A percentile compares a stretch with the other conserved stretches of the same genome.
These are phyloP conservation scores for Pyrenochaeta sp. DNA, from an alignment of 2,329 filamentous ascomycete genomes.

Conservation along the genomic window DNA sequence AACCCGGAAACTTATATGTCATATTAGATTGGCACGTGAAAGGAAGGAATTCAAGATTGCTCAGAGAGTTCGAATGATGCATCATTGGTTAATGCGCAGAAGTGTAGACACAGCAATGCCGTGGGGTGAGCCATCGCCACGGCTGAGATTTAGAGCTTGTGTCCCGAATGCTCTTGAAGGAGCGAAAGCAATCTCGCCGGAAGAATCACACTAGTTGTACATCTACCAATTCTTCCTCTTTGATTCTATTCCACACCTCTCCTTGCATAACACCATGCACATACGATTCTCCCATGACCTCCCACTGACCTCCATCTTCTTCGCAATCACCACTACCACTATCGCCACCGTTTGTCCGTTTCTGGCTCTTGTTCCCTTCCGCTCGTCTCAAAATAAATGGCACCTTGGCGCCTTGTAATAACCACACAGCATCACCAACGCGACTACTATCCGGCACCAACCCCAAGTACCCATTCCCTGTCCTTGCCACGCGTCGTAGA, in stretches of 20 bases:
- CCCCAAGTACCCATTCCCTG: not conserved
- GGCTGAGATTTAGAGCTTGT: no score
- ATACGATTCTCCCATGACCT: conserved; percentile 5
- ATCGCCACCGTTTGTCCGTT: not conserved
- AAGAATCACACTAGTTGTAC: not conserved
- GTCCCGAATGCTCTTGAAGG: no score
- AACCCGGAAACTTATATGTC: no score
- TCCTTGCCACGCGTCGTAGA: conserved; percentile 1
- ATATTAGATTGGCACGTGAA: no score
- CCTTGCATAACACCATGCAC: conserved; percentile 4
- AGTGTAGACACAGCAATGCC: no score
- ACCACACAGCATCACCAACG: not conserved
- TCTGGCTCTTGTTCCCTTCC: not conserved
- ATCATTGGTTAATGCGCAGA: no score
- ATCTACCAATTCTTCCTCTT: not conserved
- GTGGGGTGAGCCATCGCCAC: no score
- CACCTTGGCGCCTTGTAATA: not conserved
- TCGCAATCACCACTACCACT: not conserved
- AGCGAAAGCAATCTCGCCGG: no score
- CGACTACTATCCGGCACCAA: conserved; percentile 1
- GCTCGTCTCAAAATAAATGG: not conserved
- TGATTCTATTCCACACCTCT: not conserved
- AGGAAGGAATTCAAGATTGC: no score
- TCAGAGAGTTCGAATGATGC: no score
- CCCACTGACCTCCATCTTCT: not conserved